phyloP scores from a whole-genome alignment of 2,329 filamentous ascomycete species.

The Claviceps paspali region DNA sequence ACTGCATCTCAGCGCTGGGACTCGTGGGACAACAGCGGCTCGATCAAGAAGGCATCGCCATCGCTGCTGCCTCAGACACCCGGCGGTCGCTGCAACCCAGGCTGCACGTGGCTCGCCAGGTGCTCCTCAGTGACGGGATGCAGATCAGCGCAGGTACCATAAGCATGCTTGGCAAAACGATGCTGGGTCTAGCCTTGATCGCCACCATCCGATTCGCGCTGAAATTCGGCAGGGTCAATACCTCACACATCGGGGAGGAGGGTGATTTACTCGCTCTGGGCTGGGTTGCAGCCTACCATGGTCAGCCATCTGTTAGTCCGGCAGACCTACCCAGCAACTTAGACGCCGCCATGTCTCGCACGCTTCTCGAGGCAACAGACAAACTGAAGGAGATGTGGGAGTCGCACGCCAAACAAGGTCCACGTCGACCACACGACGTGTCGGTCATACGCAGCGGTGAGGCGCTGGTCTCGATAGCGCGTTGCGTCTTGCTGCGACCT shows the following conservation, averaged over 20 bases:
- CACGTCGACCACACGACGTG: no score
- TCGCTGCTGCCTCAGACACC: no score
- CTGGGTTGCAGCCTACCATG: slow-evolving; percentile 46
- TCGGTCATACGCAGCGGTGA: background rate
- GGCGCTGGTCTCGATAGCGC: slow-evolving; percentile 2
- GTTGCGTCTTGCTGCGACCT: background rate
- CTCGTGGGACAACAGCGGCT: no score
- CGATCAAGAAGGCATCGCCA: no score
- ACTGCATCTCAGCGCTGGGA: slow-evolving; percentile 51
- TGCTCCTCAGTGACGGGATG: slow-evolving; percentile 37
- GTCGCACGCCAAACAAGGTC: background rate
- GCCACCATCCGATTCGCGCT: slow-evolving; percentile 38
- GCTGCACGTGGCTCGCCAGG: slow-evolving; percentile 44
- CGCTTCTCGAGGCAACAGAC: slow-evolving; percentile 2
- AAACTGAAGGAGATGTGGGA: slow-evolving; percentile 2
- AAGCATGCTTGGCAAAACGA: slow-evolving; percentile 1
- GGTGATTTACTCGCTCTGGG: slow-evolving; percentile 22
- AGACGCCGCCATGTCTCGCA: background rate
- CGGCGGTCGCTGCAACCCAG: slow-evolving; percentile 29
- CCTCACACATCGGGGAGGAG: background rate
- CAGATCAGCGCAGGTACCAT: slow-evolving; percentile 1
- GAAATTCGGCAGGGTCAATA: background rate
- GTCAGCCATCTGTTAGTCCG: slow-evolving; percentile 18
- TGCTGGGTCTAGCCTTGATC: slow-evolving; percentile 33
- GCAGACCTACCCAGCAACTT: background rate